These are phyloP conservation scores for Nicotiana paniculata DNA, from an alignment of 257 asterid genomes.

Conservation along the genomic window DNA sequence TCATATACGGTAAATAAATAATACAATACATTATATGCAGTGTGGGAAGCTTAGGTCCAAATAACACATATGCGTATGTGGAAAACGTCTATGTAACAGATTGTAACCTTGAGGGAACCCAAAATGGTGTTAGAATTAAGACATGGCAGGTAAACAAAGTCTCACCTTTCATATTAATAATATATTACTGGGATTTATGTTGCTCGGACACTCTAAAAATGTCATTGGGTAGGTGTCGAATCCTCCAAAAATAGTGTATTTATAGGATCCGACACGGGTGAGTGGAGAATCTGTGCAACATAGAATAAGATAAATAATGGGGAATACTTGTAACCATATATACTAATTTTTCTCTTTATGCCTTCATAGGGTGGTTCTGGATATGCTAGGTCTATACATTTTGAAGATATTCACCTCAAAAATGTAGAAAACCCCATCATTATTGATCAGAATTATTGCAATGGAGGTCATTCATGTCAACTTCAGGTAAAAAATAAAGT, in stretches of 20 bases:
- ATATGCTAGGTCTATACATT: conserved; percentile 9
- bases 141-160: conserved; percentile 18
- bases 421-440: conserved; percentile 15
- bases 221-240: too few species aligned
- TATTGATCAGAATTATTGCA: conserved; percentile 20
- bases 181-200: too few species aligned
- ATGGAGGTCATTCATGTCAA: conserved; percentile 1
- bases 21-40: not conserved
- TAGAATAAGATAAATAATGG: not conserved
- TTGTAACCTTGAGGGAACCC: conserved; percentile 4
- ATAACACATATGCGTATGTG: conserved; percentile 10
- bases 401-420: conserved; percentile 11
- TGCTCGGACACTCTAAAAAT: too few species aligned
- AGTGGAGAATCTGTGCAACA: too few species aligned
- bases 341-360: not conserved
- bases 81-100: not conserved
- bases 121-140: conserved; percentile 22
- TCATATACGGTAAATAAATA: not conserved
- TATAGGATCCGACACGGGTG: too few species aligned
- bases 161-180: not conserved
- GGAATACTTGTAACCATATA: too few species aligned
- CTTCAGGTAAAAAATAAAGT: not conserved
- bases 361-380: conserved; percentile 17
- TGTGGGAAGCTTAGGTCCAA: conserved; percentile 14
- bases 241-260: too few species aligned